Evolutionary conservation across 2,329 filamentous ascomycete genomes (phyloP).

Genomic region (Rhynchosporium secalis): DNA sequence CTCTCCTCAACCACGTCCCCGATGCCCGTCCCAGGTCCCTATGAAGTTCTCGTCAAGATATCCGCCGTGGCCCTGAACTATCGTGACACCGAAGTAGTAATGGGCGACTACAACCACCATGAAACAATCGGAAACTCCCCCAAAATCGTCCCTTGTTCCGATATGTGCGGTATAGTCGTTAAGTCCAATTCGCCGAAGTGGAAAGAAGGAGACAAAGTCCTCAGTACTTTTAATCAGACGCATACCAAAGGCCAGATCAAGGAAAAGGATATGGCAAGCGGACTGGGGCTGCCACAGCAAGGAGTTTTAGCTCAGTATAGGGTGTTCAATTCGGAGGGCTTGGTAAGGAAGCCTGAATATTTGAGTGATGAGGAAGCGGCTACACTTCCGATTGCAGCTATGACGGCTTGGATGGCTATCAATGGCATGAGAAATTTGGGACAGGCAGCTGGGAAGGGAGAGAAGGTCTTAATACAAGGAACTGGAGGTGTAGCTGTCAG

Average conservation of each 20-base stretch:
- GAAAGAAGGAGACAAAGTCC: conserved; percentile 62
- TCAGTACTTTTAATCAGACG: conserved; percentile 62
- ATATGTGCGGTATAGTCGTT: conserved; percentile 66
- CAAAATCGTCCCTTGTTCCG: conserved; percentile 60
- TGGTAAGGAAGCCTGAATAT: conserved; percentile 58
- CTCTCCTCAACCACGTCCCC: conserved; percentile 47
- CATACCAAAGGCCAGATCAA: conserved; percentile 41
- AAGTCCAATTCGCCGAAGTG: conserved; percentile 49
- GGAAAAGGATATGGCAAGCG: conserved; percentile 44
- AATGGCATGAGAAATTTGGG: conserved; percentile 59
- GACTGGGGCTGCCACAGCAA: conserved; percentile 63
- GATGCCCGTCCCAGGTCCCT: conserved; percentile 49
- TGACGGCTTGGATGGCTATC: conserved; percentile 67
- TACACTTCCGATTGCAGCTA: conserved; percentile 59
- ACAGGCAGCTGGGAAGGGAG: conserved; percentile 46
- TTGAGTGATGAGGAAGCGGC: conserved; percentile 59
- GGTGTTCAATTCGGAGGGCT: conserved; percentile 55
- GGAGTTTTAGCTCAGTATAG: conserved; percentile 61
- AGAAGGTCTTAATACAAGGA: conserved; percentile 49
- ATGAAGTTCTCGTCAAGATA: conserved; percentile 45
- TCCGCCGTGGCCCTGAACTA: conserved; percentile 36
- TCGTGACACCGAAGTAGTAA: conserved; percentile 39
- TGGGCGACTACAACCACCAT: conserved; percentile 68
- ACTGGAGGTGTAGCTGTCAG: conserved; percentile 55
- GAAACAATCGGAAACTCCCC: conserved; percentile 46